These are phyloP conservation scores for Lipomyces starkeyi DNA, from an alignment of 805 yeast species.

Conservation along the genomic window DNA sequence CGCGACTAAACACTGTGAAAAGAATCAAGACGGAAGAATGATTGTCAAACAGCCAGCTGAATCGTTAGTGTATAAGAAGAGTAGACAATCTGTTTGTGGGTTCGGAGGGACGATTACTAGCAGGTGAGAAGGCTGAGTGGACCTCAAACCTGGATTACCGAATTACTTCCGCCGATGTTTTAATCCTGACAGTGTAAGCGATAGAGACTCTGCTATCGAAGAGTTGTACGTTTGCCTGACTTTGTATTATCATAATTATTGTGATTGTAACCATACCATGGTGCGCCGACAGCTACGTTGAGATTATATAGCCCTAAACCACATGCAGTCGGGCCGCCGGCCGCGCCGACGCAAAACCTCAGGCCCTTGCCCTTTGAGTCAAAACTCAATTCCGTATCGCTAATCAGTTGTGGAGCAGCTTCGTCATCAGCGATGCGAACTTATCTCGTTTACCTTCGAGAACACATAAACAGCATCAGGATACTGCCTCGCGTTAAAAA, in stretches of 20 bases:
- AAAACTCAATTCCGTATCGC: not conserved
- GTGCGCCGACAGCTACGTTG: not conserved
- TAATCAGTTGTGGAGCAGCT: not conserved
- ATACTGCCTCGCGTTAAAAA: not conserved
- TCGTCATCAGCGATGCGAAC: not conserved
- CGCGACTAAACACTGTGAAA: not conserved
- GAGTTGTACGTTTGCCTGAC: not conserved
- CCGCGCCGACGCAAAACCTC: not conserved
- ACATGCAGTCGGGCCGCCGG: not conserved
- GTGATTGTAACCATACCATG: not conserved
- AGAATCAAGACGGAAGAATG: slow-evolving; percentile 1
- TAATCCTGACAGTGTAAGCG: not conserved
- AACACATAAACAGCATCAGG: not conserved
- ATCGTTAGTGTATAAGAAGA: slow-evolving; percentile 4
- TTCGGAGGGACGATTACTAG: not conserved
- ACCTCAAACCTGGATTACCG: not conserved
- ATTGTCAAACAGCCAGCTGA: slow-evolving; percentile 9
- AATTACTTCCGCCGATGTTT: not conserved
- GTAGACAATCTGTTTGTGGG: not conserved
- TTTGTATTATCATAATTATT: not conserved
- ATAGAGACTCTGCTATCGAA: not conserved
- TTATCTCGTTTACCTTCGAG: not conserved
- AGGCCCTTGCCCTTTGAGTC: not conserved
- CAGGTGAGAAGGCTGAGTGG: not conserved
- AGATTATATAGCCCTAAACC: not conserved